phyloP scores from a whole-genome alignment of 2,329 filamentous ascomycete genomes.

The Hypomyces perniciosus region DNA sequence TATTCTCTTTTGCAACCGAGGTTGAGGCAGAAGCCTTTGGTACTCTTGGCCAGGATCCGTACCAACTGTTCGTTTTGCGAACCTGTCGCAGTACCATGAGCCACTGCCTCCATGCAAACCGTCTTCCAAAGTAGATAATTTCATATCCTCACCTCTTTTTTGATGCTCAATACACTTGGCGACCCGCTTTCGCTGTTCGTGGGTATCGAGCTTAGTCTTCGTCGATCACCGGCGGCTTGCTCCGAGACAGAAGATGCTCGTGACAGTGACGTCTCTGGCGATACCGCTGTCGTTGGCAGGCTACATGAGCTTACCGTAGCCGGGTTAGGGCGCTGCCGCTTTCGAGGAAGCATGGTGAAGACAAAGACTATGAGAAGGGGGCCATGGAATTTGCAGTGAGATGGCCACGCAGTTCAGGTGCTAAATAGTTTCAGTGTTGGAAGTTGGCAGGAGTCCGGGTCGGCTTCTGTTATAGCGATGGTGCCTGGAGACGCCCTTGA shows the following conservation, averaged over 20 bases:
- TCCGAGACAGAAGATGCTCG: constrained; percentile 11
- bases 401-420: constrained; percentile 1
- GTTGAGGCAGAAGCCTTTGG: constrained; percentile 54
- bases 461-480: constrained; percentile 2
- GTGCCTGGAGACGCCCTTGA: constrained; percentile 4
- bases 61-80: constrained; percentile 54
- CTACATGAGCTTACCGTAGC: constrained; percentile 17
- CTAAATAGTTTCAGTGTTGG: background rate
- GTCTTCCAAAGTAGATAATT: background rate
- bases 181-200: constrained; percentile 8
- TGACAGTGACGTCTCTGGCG: constrained; percentile 15
- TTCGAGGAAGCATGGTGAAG: constrained; percentile 28
- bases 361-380: background rate
- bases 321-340: constrained; percentile 27
- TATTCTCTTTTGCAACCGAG: constrained; percentile 55
- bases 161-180: constrained; percentile 2
- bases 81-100: constrained; percentile 29
- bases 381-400: constrained; percentile 2
- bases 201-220: constrained; percentile 5
- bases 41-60: constrained; percentile 53
- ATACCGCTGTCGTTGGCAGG: constrained; percentile 15
- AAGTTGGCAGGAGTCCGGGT: background rate
- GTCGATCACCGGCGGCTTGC: constrained; percentile 6
- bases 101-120: background rate
- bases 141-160: constrained; percentile 6